These are phyloP conservation scores for Ceratocystiopsis sp. DNA, from an alignment of 2,329 filamentous ascomycete genomes.

Conservation along the genomic window DNA sequence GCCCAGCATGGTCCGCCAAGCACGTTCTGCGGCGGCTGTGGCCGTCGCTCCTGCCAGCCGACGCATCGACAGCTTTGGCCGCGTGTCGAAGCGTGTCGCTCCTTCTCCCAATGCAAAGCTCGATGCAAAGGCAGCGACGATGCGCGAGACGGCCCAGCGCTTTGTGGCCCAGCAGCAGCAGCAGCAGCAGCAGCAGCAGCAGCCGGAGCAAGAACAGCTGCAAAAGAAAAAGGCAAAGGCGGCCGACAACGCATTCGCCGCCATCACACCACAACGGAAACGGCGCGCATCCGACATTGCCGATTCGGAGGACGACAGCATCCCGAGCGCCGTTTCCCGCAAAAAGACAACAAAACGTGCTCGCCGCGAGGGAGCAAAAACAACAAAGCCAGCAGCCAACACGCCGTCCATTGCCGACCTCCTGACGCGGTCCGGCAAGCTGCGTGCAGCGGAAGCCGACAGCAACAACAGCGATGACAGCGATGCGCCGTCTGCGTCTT, in stretches of 20 bases:
- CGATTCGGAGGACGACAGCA: neutral
- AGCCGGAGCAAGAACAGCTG: neutral
- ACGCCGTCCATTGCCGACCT: constrained; percentile 8
- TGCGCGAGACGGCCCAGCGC: too few relatives aligned
- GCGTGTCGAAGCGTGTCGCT: constrained; percentile 10
- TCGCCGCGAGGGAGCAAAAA: constrained; percentile 2
- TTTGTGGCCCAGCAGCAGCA: constrained; percentile 11
- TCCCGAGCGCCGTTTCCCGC: too few relatives aligned
- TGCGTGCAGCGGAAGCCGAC: neutral
- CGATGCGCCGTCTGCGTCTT: neutral
- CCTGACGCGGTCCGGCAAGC: neutral
- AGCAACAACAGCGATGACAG: constrained; percentile 2
- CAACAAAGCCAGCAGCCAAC: constrained; percentile 1
- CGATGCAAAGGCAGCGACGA: neutral
- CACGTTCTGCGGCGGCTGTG: constrained; percentile 5
- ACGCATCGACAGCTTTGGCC: constrained; percentile 11
- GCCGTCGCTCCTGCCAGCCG: constrained; percentile 4
- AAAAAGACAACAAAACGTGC: constrained; percentile 4
- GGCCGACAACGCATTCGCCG: too few relatives aligned
- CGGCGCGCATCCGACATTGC: constrained; percentile 4
- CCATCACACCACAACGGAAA: constrained; percentile 5
- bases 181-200: constrained; percentile 21
- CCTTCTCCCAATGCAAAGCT: constrained; percentile 4
- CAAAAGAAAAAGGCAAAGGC: neutral
- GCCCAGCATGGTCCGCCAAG: constrained; percentile 4